A percentile compares a stretch with the other conserved stretches of the same genome.
These are phyloP conservation scores for Trypanosoma melophagium DNA, from an alignment of 208 protist genomes.

Conservation along the genomic window DNA sequence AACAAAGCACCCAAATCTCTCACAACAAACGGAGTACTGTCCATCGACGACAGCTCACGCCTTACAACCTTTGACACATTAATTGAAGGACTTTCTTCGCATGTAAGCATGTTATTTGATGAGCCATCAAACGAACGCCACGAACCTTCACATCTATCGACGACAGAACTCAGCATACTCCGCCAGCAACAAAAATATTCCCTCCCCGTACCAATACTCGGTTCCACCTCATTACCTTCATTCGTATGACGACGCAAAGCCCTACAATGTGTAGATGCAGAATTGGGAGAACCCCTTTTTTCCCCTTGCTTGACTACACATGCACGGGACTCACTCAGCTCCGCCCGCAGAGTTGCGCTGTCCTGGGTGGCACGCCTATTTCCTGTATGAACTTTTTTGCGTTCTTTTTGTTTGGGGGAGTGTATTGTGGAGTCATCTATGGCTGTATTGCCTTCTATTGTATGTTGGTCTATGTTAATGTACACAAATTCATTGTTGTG, in stretches of 20 bases:
- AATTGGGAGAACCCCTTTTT: too few species aligned
- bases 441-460: not conserved
- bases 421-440: too few species aligned
- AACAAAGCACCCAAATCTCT: not conserved
- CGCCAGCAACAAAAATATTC: constrained; percentile 18
- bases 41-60: not conserved
- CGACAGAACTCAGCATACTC: not conserved
- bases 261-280: too few species aligned
- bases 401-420: constrained; percentile 1
- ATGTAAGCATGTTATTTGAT: not conserved
- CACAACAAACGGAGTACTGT: not conserved
- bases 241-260: too few species aligned
- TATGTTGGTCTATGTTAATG: not conserved
- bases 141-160: not conserved
- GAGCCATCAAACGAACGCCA: not conserved
- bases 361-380: not conserved
- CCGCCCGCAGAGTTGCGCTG: not conserved
- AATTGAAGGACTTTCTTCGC: not conserved
- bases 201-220: not conserved
- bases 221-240: not conserved
- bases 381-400: not conserved
- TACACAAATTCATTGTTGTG: not conserved
- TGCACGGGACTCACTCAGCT: too few species aligned
- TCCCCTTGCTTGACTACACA: too few species aligned
- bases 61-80: constrained; percentile 5